phyloP scores from a whole-genome alignment of 306 rosid species.

The Lotus japonicus region DNA sequence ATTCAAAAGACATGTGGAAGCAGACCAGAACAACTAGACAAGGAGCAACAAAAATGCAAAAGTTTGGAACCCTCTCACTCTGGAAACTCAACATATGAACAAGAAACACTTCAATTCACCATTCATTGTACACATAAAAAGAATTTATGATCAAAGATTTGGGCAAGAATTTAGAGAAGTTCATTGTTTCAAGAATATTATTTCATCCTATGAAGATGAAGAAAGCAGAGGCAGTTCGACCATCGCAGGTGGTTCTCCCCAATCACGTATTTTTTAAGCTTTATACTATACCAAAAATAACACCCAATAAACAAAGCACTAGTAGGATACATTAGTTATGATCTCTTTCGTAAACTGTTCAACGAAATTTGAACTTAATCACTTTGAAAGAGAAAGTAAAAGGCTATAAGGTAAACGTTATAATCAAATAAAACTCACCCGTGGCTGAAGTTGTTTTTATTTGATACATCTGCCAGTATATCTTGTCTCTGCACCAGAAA shows the following conservation, averaged over 20 bases:
- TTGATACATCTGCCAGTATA: conserved; percentile 41
- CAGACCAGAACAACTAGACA: too few species aligned
- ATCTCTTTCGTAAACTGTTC: not conserved
- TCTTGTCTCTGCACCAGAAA: conserved; percentile 20
- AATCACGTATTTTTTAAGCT: not conserved
- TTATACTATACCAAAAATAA: not conserved
- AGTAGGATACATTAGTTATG: not conserved
- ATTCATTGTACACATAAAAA: too few species aligned
- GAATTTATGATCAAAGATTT: not conserved
- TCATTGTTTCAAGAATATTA: not conserved
- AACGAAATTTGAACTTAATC: not conserved
- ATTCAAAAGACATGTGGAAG: too few species aligned
- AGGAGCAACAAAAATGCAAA: too few species aligned
- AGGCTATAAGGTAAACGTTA: conserved; percentile 4
- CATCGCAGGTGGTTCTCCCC: not conserved
- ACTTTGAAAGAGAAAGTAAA: not conserved
- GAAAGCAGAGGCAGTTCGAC: not conserved
- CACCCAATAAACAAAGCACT: not conserved
- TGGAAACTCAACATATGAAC: too few species aligned
- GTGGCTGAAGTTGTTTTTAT: conserved; percentile 23
- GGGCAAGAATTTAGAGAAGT: too few species aligned
- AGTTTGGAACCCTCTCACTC: too few species aligned
- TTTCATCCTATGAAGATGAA: not conserved
- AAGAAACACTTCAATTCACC: too few species aligned
- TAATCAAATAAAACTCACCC: conserved; percentile 40